phyloP scores from a whole-genome alignment of 768 basidiomycete species.

The Mycena venus region DNA sequence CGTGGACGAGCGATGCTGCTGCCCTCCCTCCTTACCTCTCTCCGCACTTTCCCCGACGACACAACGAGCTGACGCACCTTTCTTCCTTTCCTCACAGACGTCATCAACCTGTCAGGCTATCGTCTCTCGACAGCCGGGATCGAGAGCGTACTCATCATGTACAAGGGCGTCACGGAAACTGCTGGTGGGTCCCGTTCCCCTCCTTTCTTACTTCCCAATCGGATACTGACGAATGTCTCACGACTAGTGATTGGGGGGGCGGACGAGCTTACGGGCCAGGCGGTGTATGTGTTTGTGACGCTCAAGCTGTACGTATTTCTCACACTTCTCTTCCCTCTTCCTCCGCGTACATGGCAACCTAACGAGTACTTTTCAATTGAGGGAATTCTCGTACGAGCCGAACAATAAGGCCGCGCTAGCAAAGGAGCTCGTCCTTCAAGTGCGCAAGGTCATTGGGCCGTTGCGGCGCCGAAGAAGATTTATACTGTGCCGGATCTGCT shows the following conservation, averaged over 20 bases:
- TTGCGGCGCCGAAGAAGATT: conserved; percentile 98
- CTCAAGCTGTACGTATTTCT: conserved; percentile 85
- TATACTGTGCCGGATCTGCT: conserved; percentile 87
- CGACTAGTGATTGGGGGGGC: conserved; percentile 79
- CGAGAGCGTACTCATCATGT: conserved; percentile 94
- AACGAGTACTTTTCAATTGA: too few species aligned
- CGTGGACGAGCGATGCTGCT: too few species aligned
- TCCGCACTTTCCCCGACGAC: too few species aligned
- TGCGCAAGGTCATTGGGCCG: conserved; percentile 97
- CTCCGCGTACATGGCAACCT: too few species aligned
- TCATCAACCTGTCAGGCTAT: conserved; percentile 98
- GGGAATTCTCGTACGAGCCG: conserved; percentile 85
- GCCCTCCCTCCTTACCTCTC: too few species aligned
- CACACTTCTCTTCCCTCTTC: too few species aligned
- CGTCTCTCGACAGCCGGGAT: conserved; percentile 98
- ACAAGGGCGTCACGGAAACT: conserved; percentile 96
- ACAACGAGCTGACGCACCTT: too few species aligned
- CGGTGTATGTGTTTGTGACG: conserved; percentile 94
- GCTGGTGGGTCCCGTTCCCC: conserved; percentile 64
- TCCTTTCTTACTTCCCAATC: background rate
- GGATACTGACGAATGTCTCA: conserved; percentile 19
- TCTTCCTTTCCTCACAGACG: conserved; percentile 69
- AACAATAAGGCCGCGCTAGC: conserved; percentile 76
- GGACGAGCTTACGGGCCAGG: conserved; percentile 93
- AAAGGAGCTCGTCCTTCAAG: conserved; percentile 95